A percentile compares a stretch with the other conserved stretches of the same genome.
Conservation (phyloP, 768 basidiomycete genomes). For the Calocybe cyanea region DNA sequence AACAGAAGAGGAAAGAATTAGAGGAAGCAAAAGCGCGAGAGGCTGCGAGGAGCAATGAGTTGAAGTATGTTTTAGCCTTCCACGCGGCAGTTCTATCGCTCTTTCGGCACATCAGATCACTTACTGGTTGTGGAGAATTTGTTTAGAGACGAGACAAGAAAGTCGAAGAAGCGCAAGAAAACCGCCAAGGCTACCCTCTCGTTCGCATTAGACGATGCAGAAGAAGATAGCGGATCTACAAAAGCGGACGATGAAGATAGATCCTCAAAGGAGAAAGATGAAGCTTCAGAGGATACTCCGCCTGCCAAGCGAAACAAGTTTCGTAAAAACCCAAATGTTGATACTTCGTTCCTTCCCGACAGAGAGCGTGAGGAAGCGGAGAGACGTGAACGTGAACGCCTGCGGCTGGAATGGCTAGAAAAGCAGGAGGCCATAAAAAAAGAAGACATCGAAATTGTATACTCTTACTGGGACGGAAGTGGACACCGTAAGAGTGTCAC, state of each 20-base stretch:
- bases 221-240: constrained; percentile 38
- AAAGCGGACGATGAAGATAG: constrained; percentile 24
- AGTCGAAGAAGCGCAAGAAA: constrained; percentile 92
- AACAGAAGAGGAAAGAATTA: constrained; percentile 80
- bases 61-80: constrained; percentile 67
- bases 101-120: constrained; percentile 39
- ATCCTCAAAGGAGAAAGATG: constrained; percentile 33
- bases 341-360: constrained; percentile 97
- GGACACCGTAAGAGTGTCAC: constrained; percentile 91
- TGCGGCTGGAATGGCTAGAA: constrained; percentile 88
- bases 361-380: constrained; percentile 96
- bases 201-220: constrained; percentile 87
- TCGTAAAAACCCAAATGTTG: constrained; percentile 93
- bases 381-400: constrained; percentile 79
- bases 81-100: constrained; percentile 15
- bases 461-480: constrained; percentile 98
- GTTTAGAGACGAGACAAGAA: constrained; percentile 86
- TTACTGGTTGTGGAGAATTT: constrained; percentile 76
- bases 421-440: constrained; percentile 58
- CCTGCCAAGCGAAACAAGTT: constrained; percentile 72
- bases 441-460: constrained; percentile 85
- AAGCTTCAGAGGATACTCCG: constrained; percentile 42
- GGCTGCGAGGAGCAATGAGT: constrained; percentile 77
- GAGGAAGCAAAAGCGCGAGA: constrained; percentile 91
- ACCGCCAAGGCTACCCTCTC: constrained; percentile 83